Base-by-base conservation (phyloP, 495 filamentous ascomycete species). In the Hypoxylon lienhwacheense region DNA sequence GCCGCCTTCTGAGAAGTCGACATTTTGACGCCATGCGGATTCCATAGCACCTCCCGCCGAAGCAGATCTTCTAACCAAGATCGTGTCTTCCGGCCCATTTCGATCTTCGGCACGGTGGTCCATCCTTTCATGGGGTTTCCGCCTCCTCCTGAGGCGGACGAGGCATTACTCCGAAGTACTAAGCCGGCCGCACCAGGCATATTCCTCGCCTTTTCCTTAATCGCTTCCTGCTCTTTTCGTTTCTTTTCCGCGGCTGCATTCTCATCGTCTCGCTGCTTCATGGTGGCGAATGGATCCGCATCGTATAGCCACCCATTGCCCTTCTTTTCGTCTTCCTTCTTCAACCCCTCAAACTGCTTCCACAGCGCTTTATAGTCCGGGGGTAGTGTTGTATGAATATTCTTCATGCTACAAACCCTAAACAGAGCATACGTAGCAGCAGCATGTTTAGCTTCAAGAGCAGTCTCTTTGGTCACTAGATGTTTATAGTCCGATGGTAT, bases 301-400 rank as follows among this genome's bases (percentile, higher is more conserved):
- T 95, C 91, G 63, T 97, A 98, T 81, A 95, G 85, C 90, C 92
- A 97, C 4, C 70, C 85, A 53, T 82, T 84, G 7, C 89, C 90
- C 43, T 85, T 82, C 56, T 80, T 84, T 8, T 86, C 74, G 62
- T 95, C 91, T 47, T 83, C 77, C 51, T 78, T 78, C 69, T 95
- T 97, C 51, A 96, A 68, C 2, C 81, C 79, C 35, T 85, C 79
- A 62, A 97, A 95, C 43, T 87, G 82, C 70, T 92, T 92, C 93
- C 93, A 98, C 21, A 96, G 71, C 54, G 85, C 81, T 57, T 81
- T 83, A 63, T 96, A 95, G 46, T 82, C 84, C 1, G 95, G 93
- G n/a, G 93, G 93, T 52, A 98, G 74, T 77, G 88, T 90, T 77
- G 95, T 90, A 62, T 96, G 89, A 29, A 96, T 78, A 56, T 96